Conservation (phyloP, 176 grass and related monocot species). For the Eragrostis nindensis region DNA sequence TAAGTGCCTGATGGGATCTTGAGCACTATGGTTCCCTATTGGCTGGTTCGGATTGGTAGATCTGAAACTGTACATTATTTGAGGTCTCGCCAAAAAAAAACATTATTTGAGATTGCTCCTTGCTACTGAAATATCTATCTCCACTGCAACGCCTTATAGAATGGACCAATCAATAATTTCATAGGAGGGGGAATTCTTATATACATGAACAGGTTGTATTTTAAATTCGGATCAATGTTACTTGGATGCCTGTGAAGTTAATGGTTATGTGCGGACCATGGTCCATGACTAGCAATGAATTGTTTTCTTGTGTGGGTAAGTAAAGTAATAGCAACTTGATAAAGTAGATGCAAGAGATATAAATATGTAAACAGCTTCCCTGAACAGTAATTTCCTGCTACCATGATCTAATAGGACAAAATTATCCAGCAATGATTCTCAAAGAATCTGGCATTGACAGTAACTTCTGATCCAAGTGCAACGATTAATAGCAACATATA, state of each 20-base stretch:
- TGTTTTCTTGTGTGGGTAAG: conserved; percentile 36
- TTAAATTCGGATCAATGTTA: conserved; percentile 44
- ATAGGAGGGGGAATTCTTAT: conserved; percentile 14
- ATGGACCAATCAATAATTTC: conserved; percentile 39
- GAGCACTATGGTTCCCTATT: conserved; percentile 24
- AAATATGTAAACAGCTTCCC: not conserved
- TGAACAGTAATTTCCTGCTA: conserved; percentile 15
- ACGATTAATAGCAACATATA: conserved; percentile 8
- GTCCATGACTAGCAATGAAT: conserved; percentile 38
- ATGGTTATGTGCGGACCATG: conserved; percentile 47
- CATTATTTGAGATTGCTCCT: conserved; percentile 2
- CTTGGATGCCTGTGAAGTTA: conserved; percentile 57
- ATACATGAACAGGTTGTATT: conserved; percentile 39
- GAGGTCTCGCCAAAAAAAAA: no score
- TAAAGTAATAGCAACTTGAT: conserved; percentile 31
- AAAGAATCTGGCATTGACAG: not conserved
- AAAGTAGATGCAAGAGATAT: conserved; percentile 27
- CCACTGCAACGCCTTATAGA: conserved; percentile 35
- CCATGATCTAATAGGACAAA: conserved; percentile 8
- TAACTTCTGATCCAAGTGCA: conserved; percentile 16
- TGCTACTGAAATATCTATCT: conserved; percentile 15
- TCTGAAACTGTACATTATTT: conserved; percentile 17
- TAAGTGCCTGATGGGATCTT: conserved; percentile 35
- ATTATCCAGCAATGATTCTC: not conserved
- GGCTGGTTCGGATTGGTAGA: conserved; percentile 35